phyloP scores from a whole-genome alignment of 2,329 filamentous ascomycete species.

The Apiospora sp. region DNA sequence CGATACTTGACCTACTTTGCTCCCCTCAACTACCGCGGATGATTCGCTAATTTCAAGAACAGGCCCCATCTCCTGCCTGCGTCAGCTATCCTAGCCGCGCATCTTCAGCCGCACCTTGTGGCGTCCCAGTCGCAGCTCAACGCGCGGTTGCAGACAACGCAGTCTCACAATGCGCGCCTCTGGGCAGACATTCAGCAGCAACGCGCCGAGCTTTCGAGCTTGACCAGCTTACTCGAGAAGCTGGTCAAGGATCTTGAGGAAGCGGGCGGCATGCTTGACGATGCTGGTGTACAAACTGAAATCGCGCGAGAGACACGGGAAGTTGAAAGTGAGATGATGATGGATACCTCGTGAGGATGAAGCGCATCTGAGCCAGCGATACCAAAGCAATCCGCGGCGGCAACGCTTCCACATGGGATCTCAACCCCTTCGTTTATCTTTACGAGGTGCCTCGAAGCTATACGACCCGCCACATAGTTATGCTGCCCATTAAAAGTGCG shows the following conservation, averaged over 20 bases:
- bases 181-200: constrained; percentile 61
- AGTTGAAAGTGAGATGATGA: constrained; percentile 50
- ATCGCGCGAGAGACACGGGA: constrained; percentile 59
- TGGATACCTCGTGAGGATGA: constrained; percentile 16
- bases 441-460: neutral
- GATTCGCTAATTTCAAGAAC: neutral
- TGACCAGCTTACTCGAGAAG: constrained; percentile 59
- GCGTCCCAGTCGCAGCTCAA: constrained; percentile 64
- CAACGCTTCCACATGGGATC: neutral
- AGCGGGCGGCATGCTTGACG: constrained; percentile 57
- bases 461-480: neutral
- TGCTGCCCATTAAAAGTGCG: neutral
- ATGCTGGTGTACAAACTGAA: constrained; percentile 51
- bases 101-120: constrained; percentile 60
- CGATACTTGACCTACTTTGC: neutral
- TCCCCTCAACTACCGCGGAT: neutral
- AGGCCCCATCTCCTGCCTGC: constrained; percentile 65
- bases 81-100: constrained; percentile 59
- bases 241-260: constrained; percentile 62
- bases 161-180: constrained; percentile 63
- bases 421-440: neutral
- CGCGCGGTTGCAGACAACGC: constrained; percentile 62
- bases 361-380: neutral
- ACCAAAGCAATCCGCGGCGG: neutral
- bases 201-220: constrained; percentile 60